These are phyloP conservation scores for Silene noctiflora DNA, from an alignment of 179 eudicot species.

Conservation along the genomic window DNA sequence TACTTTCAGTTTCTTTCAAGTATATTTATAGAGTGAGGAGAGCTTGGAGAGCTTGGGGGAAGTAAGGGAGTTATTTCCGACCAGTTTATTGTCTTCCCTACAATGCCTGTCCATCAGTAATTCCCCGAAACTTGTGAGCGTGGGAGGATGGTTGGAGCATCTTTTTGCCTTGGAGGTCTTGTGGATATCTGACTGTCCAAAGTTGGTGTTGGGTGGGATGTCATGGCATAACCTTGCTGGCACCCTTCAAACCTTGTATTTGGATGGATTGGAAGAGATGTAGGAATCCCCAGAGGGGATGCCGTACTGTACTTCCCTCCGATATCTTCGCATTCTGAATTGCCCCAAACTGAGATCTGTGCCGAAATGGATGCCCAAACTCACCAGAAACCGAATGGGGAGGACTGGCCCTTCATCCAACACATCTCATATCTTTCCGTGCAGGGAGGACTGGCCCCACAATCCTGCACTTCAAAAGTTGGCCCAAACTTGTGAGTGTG, in stretches of 20 bases:
- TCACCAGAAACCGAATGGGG: too few relatives aligned
- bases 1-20: not conserved
- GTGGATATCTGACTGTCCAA: not conserved
- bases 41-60: conserved; percentile 2
- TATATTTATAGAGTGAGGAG: fast-evolving
- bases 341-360: conserved; percentile 1
- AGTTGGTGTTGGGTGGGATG: not conserved
- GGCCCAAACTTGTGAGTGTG: too few relatives aligned
- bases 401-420: too few relatives aligned
- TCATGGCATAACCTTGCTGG: conserved; percentile 1
- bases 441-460: too few relatives aligned
- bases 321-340: not conserved
- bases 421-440: too few relatives aligned
- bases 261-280: not conserved
- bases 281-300: conserved; percentile 17
- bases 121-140: not conserved
- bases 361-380: conserved; percentile 17
- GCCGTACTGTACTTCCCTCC: conserved; percentile 14
- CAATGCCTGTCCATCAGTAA: not conserved
- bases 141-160: not conserved
- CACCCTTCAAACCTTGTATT: not conserved
- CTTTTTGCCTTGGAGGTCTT: conserved; percentile 11
- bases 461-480: too few relatives aligned
- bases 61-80: not conserved
- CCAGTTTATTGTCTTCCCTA: not conserved